A percentile compares a stretch with the other conserved stretches of the same genome.
phyloP scores from a whole-genome alignment of 2,329 filamentous ascomycete species.

The Epichloe scottii region DNA sequence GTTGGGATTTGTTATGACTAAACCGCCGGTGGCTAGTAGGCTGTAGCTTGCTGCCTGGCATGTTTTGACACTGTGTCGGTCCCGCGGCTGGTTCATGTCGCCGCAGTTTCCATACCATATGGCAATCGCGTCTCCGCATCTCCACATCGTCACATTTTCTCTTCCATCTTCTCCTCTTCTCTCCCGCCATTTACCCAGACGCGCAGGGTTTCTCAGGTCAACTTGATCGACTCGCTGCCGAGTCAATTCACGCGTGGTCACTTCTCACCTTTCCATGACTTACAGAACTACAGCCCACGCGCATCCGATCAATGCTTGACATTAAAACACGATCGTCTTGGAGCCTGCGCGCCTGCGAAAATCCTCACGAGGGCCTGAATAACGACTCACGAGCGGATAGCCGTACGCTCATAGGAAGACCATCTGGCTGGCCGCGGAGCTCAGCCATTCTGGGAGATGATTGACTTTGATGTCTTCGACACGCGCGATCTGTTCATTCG shows the following conservation, averaged over 20 bases:
- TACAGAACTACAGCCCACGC: not conserved
- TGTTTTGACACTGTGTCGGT: constrained; percentile 1
- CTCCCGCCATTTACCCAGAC: not conserved
- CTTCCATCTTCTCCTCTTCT: not conserved
- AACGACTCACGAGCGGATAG: not conserved
- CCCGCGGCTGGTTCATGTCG: constrained; percentile 1
- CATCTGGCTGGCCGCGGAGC: not conserved
- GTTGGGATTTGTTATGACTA: too few relatives aligned
- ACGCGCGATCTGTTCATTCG: constrained; percentile 29
- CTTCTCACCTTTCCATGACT: not conserved
- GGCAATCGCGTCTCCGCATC: not conserved
- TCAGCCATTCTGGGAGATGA: not conserved
- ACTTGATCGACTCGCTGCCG: not conserved
- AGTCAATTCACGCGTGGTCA: not conserved
- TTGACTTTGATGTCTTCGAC: constrained; percentile 22
- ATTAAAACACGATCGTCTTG: not conserved
- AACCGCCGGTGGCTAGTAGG: too few relatives aligned
- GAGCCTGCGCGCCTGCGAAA: not conserved
- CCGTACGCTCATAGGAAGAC: not conserved
- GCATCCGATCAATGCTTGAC: not conserved
- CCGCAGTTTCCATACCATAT: not conserved
- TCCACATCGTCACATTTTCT: not conserved
- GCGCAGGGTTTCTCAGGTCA: not conserved
- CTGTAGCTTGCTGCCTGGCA: not conserved
- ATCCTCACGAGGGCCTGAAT: too few relatives aligned